Conservation (phyloP, 2,329 filamentous ascomycete genomes). For the Alternaria burnsii region DNA sequence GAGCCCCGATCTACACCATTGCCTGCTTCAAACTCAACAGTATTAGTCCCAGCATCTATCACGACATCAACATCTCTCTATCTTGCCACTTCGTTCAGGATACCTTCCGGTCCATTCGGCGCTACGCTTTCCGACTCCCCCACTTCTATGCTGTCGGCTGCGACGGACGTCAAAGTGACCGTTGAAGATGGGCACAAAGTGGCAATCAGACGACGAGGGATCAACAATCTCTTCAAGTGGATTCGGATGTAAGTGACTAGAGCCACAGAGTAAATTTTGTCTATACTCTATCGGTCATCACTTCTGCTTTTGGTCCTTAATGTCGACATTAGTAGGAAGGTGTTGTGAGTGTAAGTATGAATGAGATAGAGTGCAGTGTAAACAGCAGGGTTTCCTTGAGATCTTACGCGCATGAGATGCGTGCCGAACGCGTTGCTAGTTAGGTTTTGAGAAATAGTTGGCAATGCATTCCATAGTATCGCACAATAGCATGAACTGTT, state of each 20-base stretch:
- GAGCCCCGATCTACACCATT: neutral
- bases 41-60: neutral
- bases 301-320: neutral
- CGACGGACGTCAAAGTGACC: neutral
- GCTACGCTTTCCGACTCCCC: neutral
- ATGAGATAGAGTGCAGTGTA: neutral
- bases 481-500: too few species aligned
- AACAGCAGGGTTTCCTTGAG: neutral
- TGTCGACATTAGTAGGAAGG: neutral
- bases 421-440: neutral
- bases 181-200: neutral
- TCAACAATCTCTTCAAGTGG: neutral
- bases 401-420: neutral
- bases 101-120: neutral
- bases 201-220: neutral
- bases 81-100: neutral
- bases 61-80: neutral
- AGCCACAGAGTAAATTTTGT: too few species aligned
- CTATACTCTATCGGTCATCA: neutral
- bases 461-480: too few species aligned
- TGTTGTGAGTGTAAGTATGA: neutral
- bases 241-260: too few species aligned
- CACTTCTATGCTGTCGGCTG: neutral
- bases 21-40: neutral
- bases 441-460: too few species aligned